These are phyloP conservation scores for Zychaea mexicana DNA, from an alignment of 371 early-diverging fungal genomes.

Conservation along the genomic window DNA sequence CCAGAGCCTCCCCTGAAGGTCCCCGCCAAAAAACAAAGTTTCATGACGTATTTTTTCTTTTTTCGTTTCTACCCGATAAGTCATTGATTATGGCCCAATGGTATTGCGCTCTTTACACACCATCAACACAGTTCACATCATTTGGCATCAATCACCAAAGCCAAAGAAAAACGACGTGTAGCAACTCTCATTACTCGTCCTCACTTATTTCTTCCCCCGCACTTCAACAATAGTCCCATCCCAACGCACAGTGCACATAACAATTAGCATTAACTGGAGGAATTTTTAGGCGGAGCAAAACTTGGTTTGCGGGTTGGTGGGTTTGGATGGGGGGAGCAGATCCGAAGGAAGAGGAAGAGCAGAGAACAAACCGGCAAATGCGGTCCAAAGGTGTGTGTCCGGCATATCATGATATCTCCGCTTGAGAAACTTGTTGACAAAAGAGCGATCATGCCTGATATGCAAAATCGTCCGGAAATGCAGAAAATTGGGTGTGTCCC, in stretches of 20 bases:
- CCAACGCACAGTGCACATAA: too few species aligned
- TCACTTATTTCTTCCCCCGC: too few species aligned
- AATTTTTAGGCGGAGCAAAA: too few species aligned
- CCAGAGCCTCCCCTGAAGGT: not conserved
- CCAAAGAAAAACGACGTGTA: not conserved
- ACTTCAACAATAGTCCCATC: too few species aligned
- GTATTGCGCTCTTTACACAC: not conserved
- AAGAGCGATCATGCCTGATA: not conserved
- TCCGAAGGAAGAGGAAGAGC: not conserved
- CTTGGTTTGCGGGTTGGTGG: too few species aligned
- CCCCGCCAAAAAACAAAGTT: slow-evolving; percentile 5
- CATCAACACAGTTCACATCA: not conserved
- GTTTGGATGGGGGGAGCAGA: too few species aligned
- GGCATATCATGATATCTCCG: not conserved
- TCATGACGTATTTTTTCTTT: not conserved
- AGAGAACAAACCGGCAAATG: not conserved
- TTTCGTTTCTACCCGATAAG: not conserved
- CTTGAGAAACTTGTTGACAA: not conserved
- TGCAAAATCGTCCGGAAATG: not conserved
- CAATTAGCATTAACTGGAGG: too few species aligned
- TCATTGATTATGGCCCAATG: not conserved
- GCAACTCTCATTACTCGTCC: too few species aligned
- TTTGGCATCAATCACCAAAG: not conserved
- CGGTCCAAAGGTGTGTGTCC: not conserved
- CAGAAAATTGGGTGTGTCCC: not conserved